These are phyloP conservation scores for Conidiobolus incongruus DNA, from an alignment of 371 early-diverging fungal genomes.

Conservation along the genomic window DNA sequence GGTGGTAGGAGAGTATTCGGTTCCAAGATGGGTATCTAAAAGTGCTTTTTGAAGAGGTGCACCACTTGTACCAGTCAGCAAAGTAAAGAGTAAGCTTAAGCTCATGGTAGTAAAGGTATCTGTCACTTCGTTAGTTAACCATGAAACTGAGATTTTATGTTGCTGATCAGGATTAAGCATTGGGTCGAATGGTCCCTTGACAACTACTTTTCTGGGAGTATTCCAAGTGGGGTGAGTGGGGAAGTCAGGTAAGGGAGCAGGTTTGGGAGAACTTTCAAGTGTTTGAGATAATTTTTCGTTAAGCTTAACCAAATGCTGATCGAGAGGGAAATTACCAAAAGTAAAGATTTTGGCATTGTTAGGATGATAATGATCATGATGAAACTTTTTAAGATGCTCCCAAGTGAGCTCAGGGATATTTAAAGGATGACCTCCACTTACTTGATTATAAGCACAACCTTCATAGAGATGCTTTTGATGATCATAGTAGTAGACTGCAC, in stretches of 20 bases:
- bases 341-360: conserved; percentile 74
- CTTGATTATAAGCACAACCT: conserved; percentile 53
- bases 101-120: conserved; percentile 66
- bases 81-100: conserved; percentile 46
- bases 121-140: conserved; percentile 47
- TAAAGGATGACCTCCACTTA: conserved; percentile 84
- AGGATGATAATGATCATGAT: conserved; percentile 68
- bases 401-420: conserved; percentile 69
- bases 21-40: conserved; percentile 77
- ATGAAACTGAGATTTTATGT: conserved; percentile 46
- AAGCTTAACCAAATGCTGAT: conserved; percentile 42
- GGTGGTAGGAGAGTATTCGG: conserved; percentile 74
- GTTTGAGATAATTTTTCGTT: conserved; percentile 18
- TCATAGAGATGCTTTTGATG: conserved; percentile 67
- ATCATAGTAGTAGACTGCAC: conserved; percentile 45
- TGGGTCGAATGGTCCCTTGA: conserved; percentile 53
- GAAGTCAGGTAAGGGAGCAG: conserved; percentile 18
- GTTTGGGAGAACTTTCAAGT: conserved; percentile 8
- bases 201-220: conserved; percentile 17
- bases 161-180: conserved; percentile 61
- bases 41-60: conserved; percentile 89
- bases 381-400: conserved; percentile 58
- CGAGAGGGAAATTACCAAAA: conserved; percentile 57
- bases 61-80: conserved; percentile 69
- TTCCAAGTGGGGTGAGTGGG: conserved; percentile 14